Conservation (phyloP, 2,329 filamentous ascomycete genomes). For the Chaetomium olivaceum region DNA sequence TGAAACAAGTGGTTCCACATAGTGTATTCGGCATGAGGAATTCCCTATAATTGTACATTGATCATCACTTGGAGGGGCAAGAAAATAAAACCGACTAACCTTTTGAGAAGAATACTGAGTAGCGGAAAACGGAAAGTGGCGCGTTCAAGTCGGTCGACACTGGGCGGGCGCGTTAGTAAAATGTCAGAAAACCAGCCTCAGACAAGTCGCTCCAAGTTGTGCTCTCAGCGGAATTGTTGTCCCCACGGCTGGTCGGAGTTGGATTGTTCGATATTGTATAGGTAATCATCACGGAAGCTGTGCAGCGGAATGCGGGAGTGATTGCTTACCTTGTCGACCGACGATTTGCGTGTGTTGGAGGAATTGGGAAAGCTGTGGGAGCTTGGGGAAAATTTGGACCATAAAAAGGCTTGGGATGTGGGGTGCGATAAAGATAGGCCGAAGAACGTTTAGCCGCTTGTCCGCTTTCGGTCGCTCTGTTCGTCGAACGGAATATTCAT, state of each 20-base stretch:
- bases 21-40: conserved; percentile 67
- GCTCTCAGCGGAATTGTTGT: conserved; percentile 61
- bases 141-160: conserved; percentile 21
- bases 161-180: conserved; percentile 28
- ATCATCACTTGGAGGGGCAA: conserved; percentile 55
- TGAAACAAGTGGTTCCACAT: conserved; percentile 67
- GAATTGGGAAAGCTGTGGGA: conserved; percentile 30
- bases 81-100: conserved; percentile 43
- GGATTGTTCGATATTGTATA: conserved; percentile 54
- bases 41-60: conserved; percentile 61
- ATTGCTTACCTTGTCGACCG: conserved; percentile 35
- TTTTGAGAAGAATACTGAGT: conserved; percentile 42
- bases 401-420: conserved; percentile 26
- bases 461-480: not conserved
- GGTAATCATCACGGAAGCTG: conserved; percentile 49
- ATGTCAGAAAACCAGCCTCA: conserved; percentile 14
- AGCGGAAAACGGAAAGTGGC: conserved; percentile 10
- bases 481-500: not conserved
- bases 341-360: conserved; percentile 23
- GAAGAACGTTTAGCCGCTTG: not conserved
- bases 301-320: conserved; percentile 11
- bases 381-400: conserved; percentile 30
- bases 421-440: conserved; percentile 29
- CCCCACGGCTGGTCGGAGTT: conserved; percentile 63
- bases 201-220: conserved; percentile 31